Evolutionary conservation across 1,284 basidiomycete species (phyloP), one percentile per base, ranked within the genome.

Genomic region (Cutaneotrichosporon sp.): DNA sequence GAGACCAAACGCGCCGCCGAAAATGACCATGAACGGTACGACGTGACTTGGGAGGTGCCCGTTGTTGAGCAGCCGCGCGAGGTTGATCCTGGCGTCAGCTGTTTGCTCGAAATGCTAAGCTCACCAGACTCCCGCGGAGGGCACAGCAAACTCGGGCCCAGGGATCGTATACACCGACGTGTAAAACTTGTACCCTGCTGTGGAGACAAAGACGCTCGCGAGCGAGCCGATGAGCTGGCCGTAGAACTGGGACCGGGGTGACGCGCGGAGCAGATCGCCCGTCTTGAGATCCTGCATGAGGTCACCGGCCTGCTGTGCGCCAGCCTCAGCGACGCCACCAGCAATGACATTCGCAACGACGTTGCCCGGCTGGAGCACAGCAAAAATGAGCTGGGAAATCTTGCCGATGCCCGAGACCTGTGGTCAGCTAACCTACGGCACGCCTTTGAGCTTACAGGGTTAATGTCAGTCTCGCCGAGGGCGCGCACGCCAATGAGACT

Each of bases 261-360:
- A 90, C 5, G 89, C 91, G 57, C 83, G 83, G 48, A 93, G 81
- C 18, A 97, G 79, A 68, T 92, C 87, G 0, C 94, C 94, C 1
- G 93, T 97, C 77, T 97, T 97, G 61, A 97, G 79, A 73, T 97
- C 94, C 77, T 97, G 93, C 92, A 97, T 97, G 17, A 97, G 82
- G 72, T 97, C 93, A 15, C 93, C 94, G 8, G 93, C 91, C 84
- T 96, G 91, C 76, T 89, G 88, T 21, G 93, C 93, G 15, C 93
- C 93, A 23, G 93, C 93, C 77, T 97, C 93, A 5, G 91, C 87
- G 14, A 97, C 91, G 34, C 91, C 93, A 10, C 93, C 93, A 3
- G 93, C 93, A 52, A 97, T 90, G 66, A 97, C 87, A 68, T 97
- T 97, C 4, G 93, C 93, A 4, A 97, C 88, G 17, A 96, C 83